Percentiles rank a stretch among this genome's conserved stretches.
Conservation (phyloP, 257 asterid genomes). For the Mitragyna speciosa region DNA sequence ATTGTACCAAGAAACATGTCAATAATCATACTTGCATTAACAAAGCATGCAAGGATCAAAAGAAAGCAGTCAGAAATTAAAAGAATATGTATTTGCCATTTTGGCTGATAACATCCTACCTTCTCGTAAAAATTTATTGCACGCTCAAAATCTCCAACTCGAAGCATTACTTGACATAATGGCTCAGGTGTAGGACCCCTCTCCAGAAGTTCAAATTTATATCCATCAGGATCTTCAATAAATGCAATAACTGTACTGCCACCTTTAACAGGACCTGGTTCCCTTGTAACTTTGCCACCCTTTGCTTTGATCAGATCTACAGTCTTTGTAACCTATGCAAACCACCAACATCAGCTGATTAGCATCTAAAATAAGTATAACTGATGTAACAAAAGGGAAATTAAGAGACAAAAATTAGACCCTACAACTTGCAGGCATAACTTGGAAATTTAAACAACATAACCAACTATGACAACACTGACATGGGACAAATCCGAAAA, state of each 20-base stretch:
- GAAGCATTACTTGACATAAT: constrained; percentile 95
- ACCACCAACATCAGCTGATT: constrained; percentile 3
- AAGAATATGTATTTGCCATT: not conserved
- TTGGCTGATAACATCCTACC: constrained; percentile 36
- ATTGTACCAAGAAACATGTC: constrained; percentile 1
- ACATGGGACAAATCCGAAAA: not conserved
- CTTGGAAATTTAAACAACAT: not conserved
- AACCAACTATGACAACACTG: not conserved
- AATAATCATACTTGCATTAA: not conserved
- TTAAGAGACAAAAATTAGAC: not conserved
- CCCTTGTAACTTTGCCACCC: constrained; percentile 95
- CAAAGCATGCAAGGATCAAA: not conserved
- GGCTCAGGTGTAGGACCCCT: constrained; percentile 98
- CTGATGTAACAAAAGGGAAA: not conserved
- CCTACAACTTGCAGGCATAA: not conserved
- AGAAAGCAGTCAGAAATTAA: not conserved
- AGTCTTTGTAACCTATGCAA: constrained; percentile 70
- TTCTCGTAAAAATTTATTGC: constrained; percentile 85
- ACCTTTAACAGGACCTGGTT: constrained; percentile 98
- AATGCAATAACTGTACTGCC: constrained; percentile 94
- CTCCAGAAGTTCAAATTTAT: constrained; percentile 94
- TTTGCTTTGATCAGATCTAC: constrained; percentile 90
- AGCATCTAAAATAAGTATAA: not conserved
- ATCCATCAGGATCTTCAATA: constrained; percentile 97
- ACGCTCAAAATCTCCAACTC: constrained; percentile 97